phyloP scores from a whole-genome alignment of 2,329 filamentous ascomycete genomes.

The Pseudogymnoascus sp. region DNA sequence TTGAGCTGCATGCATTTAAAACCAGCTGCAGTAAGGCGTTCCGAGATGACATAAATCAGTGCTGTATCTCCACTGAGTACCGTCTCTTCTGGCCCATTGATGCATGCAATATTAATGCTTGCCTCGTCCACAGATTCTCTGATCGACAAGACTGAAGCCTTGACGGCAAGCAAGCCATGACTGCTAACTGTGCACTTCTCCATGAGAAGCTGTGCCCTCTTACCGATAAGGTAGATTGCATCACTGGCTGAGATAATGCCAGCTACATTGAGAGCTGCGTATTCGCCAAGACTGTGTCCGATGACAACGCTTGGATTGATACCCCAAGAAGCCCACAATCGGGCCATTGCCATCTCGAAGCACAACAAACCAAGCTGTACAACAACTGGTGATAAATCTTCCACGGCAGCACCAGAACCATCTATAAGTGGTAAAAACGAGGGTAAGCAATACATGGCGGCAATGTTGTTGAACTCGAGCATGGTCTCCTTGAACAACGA shows the following conservation, averaged over 20 bases:
- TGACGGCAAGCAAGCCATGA: conserved; percentile 60
- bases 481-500: conserved; percentile 27
- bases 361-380: conserved; percentile 50
- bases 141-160: conserved; percentile 32
- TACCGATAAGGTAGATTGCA: conserved; percentile 65
- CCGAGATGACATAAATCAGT: conserved; percentile 47
- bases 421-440: conserved; percentile 36
- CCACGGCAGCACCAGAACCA: conserved; percentile 35
- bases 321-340: conserved; percentile 52
- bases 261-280: conserved; percentile 64
- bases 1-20: conserved; percentile 59
- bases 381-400: conserved; percentile 43
- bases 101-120: conserved; percentile 53
- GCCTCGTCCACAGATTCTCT: conserved; percentile 46
- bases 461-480: conserved; percentile 19
- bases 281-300: conserved; percentile 65
- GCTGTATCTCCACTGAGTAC: conserved; percentile 59
- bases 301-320: conserved; percentile 49
- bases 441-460: conserved; percentile 20
- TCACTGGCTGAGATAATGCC: conserved; percentile 66
- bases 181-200: conserved; percentile 59
- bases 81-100: conserved; percentile 69
- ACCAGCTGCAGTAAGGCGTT: conserved; percentile 42
- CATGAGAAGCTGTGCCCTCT: conserved; percentile 59
- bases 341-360: conserved; percentile 50